Percentiles rank a stretch among this genome's conserved stretches.
Conservation (phyloP, 106 monocot species). For the Dendrobium nobile region DNA sequence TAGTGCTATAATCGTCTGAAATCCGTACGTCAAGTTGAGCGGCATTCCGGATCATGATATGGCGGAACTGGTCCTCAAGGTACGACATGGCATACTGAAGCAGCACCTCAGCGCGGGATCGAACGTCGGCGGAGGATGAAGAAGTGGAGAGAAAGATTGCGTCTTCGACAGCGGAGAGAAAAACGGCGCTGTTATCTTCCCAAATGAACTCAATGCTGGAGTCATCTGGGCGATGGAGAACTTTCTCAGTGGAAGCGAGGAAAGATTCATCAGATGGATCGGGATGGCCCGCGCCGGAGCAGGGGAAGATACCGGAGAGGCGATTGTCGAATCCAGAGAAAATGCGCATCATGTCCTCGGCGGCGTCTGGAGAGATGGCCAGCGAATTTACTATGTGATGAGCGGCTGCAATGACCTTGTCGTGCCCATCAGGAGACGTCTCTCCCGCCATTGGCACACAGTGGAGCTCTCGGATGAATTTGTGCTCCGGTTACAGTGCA, state of each 20-base stretch:
- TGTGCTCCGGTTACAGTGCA: too few relatives aligned
- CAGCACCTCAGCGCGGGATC: conserved; percentile 23
- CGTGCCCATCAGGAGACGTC: conserved; percentile 28
- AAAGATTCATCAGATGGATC: background rate
- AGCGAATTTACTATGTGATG: conserved; percentile 68
- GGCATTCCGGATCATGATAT: conserved; percentile 30
- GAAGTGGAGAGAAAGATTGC: conserved; percentile 12
- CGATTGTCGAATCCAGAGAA: too few relatives aligned
- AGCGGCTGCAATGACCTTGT: conserved; percentile 65
- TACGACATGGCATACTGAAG: conserved; percentile 51
- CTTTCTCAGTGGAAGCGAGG: background rate
- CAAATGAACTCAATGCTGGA: background rate
- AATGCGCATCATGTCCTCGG: conserved; percentile 75
- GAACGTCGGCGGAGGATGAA: background rate
- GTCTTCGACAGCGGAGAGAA: conserved; percentile 32
- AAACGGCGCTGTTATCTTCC: conserved; percentile 26
- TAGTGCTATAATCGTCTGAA: conserved; percentile 14
- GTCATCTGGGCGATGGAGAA: background rate
- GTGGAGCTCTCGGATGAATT: too few relatives aligned
- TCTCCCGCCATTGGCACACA: too few relatives aligned
- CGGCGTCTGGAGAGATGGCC: conserved; percentile 25
- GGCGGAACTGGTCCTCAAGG: conserved; percentile 59
- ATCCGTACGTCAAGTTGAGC: conserved; percentile 26
- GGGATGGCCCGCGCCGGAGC: conserved; percentile 32
- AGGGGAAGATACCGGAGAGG: conserved; percentile 72